Evolutionary conservation across 805 yeast genomes (phyloP), one percentile per base, ranked within the genome.

Genomic region (Candida caryicola): DNA sequence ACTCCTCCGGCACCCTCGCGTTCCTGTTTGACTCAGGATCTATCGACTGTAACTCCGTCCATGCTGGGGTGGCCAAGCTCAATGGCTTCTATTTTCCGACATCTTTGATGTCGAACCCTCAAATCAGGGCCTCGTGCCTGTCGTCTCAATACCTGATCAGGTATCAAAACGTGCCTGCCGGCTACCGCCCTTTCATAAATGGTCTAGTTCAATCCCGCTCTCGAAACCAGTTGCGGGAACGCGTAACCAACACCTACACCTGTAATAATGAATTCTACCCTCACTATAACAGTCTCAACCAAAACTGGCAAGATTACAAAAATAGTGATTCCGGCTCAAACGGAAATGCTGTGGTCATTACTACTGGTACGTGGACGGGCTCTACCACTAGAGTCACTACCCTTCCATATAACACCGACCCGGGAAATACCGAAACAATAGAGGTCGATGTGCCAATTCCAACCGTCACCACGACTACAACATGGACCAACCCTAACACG

Each of bases 141-240:
- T 5, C 40, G 2, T 18, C 10, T 9, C 31, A 29, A 12, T 36
- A 15, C 21, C 8, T 23, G 1, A 21, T 41, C 6, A 37, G 17
- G 12, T 59, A 51, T 40, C 16, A 23, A 4, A 54, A 51, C 35
- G 29, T 60, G 17, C 63, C 64, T 5, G 59, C 62, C 2, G 66
- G 65, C 2, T 55, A 45, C 40, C 43, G 60, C 13, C 57, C 59
- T 5, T 57, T 46, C n/a, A n/a, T n/a, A n/a, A n/a, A n/a, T n/a
- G n/a, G n/a, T n/a, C n/a, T n/a, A n/a, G n/a, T n/a, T n/a, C n/a
- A n/a, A n/a, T n/a, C n/a, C n/a, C n/a, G n/a, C n/a, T n/a, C n/a
- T n/a, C 3, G 27, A 25, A 4, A 15, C 5, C 10, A 10, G 17
- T n/a, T n/a, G n/a, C n/a, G n/a, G n/a, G n/a, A n/a, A n/a, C n/a